Conservation (phyloP, 1,284 basidiomycete species). For the Mycena sp. region DNA sequence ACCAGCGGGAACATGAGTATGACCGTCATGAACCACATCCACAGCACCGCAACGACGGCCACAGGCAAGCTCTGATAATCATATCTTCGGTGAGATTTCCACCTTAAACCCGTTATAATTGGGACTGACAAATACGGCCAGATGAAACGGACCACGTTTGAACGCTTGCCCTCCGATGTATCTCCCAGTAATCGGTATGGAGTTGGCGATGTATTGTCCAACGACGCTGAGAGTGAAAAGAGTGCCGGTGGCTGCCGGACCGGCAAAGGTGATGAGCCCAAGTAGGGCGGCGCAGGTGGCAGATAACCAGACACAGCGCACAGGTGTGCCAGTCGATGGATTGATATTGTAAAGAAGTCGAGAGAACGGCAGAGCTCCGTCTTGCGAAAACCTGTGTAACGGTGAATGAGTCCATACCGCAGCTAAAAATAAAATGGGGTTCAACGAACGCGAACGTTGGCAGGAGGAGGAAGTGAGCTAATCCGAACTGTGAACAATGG, state of each 20-base stretch:
- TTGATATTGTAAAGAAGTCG: constrained; percentile 74
- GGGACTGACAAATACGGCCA: constrained; percentile 47
- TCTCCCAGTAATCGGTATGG: constrained; percentile 60
- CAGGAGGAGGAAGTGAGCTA: constrained; percentile 65
- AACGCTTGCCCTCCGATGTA: constrained; percentile 62
- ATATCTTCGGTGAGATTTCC: not conserved
- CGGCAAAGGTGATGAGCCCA: constrained; percentile 72
- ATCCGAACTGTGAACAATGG: not conserved
- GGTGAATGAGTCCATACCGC: too few species aligned
- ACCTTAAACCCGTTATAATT: too few species aligned
- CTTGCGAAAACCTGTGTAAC: constrained; percentile 1
- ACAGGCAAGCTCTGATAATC: constrained; percentile 59
- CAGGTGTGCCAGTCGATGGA: constrained; percentile 66
- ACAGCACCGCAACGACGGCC: constrained; percentile 58
- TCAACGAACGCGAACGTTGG: constrained; percentile 60
- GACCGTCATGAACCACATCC: constrained; percentile 68
- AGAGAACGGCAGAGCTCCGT: constrained; percentile 76
- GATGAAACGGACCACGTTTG: constrained; percentile 69
- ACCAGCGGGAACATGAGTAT: constrained; percentile 72
- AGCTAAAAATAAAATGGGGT: too few species aligned
- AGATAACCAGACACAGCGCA: constrained; percentile 72
- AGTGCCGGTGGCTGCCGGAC: constrained; percentile 68
- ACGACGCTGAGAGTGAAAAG: constrained; percentile 65
- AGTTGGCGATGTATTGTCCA: constrained; percentile 67
- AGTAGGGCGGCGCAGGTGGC: constrained; percentile 55